phyloP scores from a whole-genome alignment of 1,284 basidiomycete genomes.

The Malassezia furfur region DNA sequence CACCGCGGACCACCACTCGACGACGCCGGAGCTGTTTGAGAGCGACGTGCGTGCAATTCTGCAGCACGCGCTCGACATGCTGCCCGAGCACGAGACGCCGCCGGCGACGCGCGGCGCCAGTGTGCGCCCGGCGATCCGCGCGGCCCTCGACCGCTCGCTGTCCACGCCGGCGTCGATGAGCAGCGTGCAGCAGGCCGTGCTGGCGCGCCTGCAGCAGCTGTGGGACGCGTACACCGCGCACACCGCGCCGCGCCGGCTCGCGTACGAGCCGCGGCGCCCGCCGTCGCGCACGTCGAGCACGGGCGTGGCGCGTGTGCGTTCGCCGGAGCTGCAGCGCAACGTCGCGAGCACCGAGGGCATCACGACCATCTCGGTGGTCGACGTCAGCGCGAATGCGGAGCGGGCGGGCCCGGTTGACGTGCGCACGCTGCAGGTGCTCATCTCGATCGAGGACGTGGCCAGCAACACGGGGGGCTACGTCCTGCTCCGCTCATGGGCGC shows the following conservation, averaged over 20 bases:
- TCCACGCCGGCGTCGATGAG: neutral
- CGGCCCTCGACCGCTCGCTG: neutral
- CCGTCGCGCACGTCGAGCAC: neutral
- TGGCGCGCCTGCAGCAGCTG: conserved; percentile 13
- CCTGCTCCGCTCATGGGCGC: conserved; percentile 35
- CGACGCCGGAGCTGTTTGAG: conserved; percentile 3
- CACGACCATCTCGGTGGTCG: conserved; percentile 15
- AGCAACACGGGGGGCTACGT: conserved; percentile 35
- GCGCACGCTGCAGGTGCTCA: conserved; percentile 35
- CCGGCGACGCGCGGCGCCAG: neutral
- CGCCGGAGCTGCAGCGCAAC: neutral
- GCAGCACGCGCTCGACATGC: neutral
- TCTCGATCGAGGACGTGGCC: conserved; percentile 31
- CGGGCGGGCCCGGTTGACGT: conserved; percentile 24
- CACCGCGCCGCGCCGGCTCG: neutral
- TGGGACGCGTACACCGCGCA: conserved; percentile 2
- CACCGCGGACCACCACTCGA: conserved; percentile 1
- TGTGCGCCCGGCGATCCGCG: neutral
- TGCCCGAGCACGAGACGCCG: neutral
- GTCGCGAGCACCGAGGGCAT: neutral
- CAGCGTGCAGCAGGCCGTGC: neutral
- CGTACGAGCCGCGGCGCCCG: conserved; percentile 10
- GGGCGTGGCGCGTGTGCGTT: neutral
- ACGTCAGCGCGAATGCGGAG: conserved; percentile 36
- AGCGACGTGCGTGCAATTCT: conserved; percentile 11